phyloP scores from a whole-genome alignment of 163 green algal genomes.

The Chlamydomonas reinhardtii region DNA sequence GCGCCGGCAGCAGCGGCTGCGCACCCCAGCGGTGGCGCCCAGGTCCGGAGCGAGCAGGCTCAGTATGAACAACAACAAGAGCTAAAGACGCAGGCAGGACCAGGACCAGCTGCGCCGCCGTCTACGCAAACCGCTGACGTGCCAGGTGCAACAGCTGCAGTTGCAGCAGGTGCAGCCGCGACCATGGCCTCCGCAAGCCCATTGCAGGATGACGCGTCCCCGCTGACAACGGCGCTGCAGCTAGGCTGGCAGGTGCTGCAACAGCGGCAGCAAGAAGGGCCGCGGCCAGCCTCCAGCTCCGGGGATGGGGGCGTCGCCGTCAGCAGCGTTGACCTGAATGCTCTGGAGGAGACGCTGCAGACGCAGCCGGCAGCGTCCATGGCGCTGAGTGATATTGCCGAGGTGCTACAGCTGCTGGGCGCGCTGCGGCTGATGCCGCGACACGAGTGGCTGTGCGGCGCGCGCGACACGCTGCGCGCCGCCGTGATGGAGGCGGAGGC shows the following conservation, averaged over 20 bases:
- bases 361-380: neutral
- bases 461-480: neutral
- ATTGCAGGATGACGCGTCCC: too few relatives aligned
- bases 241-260: neutral
- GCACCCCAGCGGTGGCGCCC: too few relatives aligned
- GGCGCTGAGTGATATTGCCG: neutral
- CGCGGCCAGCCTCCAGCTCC: neutral
- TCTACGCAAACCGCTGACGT: too few relatives aligned
- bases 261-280: neutral
- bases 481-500: neutral
- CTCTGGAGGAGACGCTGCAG: slow-evolving; percentile 22
- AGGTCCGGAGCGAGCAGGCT: too few relatives aligned
- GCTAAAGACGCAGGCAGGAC: too few relatives aligned
- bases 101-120: too few relatives aligned
- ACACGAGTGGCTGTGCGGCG: slow-evolving; percentile 17
- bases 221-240: too few relatives aligned
- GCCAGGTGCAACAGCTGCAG: too few relatives aligned
- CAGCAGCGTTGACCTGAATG: neutral
- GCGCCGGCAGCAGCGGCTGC: too few relatives aligned
- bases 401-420: slow-evolving; percentile 25
- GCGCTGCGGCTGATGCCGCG: slow-evolving; percentile 12
- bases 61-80: too few relatives aligned
- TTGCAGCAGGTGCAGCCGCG: too few relatives aligned
- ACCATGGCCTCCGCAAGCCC: too few relatives aligned
- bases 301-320: neutral